Evolutionary conservation across 805 yeast genomes (phyloP), one percentile per base, ranked within the genome.

Genomic region (Ogataea trehalophila): DNA sequence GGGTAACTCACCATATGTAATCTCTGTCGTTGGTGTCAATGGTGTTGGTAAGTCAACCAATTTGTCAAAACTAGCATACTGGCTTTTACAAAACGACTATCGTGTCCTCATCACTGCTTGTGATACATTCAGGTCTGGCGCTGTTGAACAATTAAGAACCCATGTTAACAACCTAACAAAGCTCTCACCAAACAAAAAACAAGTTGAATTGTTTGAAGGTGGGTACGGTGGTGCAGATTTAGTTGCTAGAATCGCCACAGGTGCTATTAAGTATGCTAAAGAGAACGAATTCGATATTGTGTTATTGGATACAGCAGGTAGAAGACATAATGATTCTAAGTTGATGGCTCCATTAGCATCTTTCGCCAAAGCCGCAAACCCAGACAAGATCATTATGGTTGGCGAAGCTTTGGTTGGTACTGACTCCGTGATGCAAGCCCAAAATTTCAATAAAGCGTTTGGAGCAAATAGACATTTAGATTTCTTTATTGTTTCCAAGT

Each of bases 11-110:
- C 97, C 99, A 2, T 92, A 88, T 56, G 97, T 92, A n/a, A 88
- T 92, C 47, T 90, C 97, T 0, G 92, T 92, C 20, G 98, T 92
- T 23, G 99, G 99, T 38, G 99, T 92, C 18, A 92, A 92, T 65
- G 99, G 99, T 40, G 99, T 92, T 37, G 99, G 99, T 14, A 92
- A 92, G 66, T 92, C 98, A 0, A 92, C 99, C 2, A 94, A 92
- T 61, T 72, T 92, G 51, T 94, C 98, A 23, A 92, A 92, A 66
- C 70, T 92, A 44, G 98, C 97, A 2, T 92, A 87, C 65, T 92
- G 99, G 99, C 74, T 92, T 44, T 69, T 92, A 47, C 97, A 94
- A 61, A 92, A 94, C 66, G 82, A 92, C 61, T 75, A 87, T 64
- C 81, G 79, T 55, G 96, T 92, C 1, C 73, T 92, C 44, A 86